A percentile compares a stretch with the other conserved stretches of the same genome.
Conservation (phyloP, 2,329 filamentous ascomycete species). For the Scedosporium boydii region DNA sequence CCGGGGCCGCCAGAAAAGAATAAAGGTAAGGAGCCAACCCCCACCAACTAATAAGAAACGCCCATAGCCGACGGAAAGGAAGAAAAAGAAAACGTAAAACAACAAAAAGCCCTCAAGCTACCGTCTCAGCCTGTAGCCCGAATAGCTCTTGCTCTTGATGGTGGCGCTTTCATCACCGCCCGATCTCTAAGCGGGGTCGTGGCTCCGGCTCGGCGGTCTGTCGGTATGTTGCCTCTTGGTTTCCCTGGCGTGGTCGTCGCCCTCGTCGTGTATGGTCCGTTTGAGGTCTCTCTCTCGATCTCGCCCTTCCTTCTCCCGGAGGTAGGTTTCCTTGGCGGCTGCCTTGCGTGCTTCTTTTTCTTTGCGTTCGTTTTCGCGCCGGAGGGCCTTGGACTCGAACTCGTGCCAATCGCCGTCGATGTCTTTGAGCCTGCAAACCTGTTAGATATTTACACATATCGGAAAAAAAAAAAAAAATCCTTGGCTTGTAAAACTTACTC, state of each 20-base stretch:
- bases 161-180: no score
- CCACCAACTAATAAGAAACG: background rate
- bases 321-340: conserved; percentile 27
- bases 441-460: conserved; percentile 18
- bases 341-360: conserved; percentile 42
- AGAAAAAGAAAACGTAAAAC: background rate
- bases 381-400: conserved; percentile 89
- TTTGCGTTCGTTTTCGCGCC: conserved; percentile 75
- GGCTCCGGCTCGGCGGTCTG: background rate
- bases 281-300: conserved; percentile 7
- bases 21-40: background rate
- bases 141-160: no score
- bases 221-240: conserved; percentile 4
- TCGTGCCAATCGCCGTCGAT: conserved; percentile 97
- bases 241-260: background rate
- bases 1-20: background rate
- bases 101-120: background rate
- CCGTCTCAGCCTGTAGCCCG: background rate
- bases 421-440: conserved; percentile 51
- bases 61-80: background rate
- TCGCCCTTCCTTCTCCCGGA: conserved; percentile 8
- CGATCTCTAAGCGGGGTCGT: background rate
- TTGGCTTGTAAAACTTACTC: conserved; percentile 50
- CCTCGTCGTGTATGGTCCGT: background rate
- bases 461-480: background rate